Base-by-base conservation (phyloP, 2,329 filamentous ascomycete species). In the Dactylellina cionopaga region DNA sequence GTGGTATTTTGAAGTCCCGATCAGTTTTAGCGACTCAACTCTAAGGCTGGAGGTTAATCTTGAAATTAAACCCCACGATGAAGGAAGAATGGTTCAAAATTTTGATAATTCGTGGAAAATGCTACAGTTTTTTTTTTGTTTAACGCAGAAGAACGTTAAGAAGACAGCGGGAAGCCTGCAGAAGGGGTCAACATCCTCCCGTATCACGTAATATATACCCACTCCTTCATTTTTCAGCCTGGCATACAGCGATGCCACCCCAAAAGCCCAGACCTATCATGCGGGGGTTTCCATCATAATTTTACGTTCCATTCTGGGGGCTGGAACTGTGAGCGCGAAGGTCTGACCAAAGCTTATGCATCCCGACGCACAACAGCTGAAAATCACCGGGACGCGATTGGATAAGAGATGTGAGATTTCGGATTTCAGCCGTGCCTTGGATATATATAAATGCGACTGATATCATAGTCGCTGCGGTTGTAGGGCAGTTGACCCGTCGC, bases 261-360 rank as follows among this genome's bases (percentile, higher is more conserved):
- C n/a, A 44, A 2, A n/a, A n/a, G n/a, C n/a, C n/a, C n/a, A n/a
- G n/a, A n/a, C n/a, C n/a, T n/a, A n/a, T n/a, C n/a, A n/a, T n/a
- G n/a, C n/a, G n/a, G n/a, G n/a, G n/a, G n/a, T n/a, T n/a, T n/a
- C n/a, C n/a, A n/a, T n/a, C n/a, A n/a, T n/a, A n/a, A n/a, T n/a
- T n/a, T n/a, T n/a, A n/a, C n/a, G n/a, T n/a, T n/a, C n/a, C n/a
- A n/a, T n/a, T n/a, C n/a, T n/a, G n/a, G n/a, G n/a, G n/a, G n/a
- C n/a, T n/a, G n/a, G n/a, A n/a, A n/a, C 19, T 19, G 17, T 29
- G 2, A 2, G 43, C 13, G 43, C 56, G 29, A 43, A 43, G 27
- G 47, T 55, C 51, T 49, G 60, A 49, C 60, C 24, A 37, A 49
- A 31, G 49, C 60, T 56, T 49, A 65, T 65, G 60, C 60, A 65